A percentile compares a stretch with the other conserved stretches of the same genome.
These are phyloP conservation scores for Athelia sp. DNA, from an alignment of 1,284 basidiomycete genomes.

Conservation along the genomic window DNA sequence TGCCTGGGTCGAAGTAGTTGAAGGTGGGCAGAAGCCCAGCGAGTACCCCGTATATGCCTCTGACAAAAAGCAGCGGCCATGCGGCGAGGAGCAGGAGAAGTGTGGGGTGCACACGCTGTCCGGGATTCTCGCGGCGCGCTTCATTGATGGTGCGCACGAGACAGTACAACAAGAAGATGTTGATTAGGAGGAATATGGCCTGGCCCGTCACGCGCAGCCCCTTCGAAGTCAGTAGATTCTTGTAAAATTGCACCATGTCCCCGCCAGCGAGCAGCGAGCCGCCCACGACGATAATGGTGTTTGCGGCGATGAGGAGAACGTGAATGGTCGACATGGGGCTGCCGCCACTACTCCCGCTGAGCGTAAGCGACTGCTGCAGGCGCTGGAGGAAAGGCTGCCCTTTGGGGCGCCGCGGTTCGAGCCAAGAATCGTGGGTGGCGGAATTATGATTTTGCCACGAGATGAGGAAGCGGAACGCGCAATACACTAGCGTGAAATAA, in stretches of 20 bases:
- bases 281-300: conserved; percentile 22
- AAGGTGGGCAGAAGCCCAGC: not conserved
- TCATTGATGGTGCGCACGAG: conserved; percentile 20
- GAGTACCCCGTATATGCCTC: not conserved
- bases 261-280: conserved; percentile 24
- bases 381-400: no score
- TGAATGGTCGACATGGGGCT: conserved; percentile 24
- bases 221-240: conserved; percentile 17
- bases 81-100: conserved; percentile 20
- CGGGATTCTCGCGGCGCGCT: conserved; percentile 9
- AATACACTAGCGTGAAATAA: conserved; percentile 27
- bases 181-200: conserved; percentile 24
- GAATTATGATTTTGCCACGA: conserved; percentile 30
- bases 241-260: conserved; percentile 11
- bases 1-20: not conserved
- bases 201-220: conserved; percentile 25
- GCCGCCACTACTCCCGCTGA: no score
- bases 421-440: conserved; percentile 24
- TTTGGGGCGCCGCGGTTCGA: conserved; percentile 20
- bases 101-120: conserved; percentile 19
- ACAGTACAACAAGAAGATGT: conserved; percentile 17
- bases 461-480: conserved; percentile 27
- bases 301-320: conserved; percentile 21
- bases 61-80: not conserved
- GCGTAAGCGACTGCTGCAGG: no score